Conservation (phyloP, 2,329 filamentous ascomycete species). For the Sporothrix brunneoviolacea region DNA sequence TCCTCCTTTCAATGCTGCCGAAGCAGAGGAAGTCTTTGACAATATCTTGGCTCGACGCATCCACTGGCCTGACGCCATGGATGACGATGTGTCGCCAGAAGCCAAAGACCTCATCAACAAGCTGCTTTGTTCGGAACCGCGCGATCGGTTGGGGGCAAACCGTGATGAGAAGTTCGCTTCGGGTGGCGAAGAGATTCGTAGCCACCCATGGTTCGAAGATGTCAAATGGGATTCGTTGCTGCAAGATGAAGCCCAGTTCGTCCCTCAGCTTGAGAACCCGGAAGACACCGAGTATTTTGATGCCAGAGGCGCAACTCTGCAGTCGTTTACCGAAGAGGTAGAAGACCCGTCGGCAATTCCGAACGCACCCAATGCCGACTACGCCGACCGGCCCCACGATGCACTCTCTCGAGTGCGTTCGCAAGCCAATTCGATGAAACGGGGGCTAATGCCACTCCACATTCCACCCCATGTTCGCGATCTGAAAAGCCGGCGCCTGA, state of each 20-base stretch:
- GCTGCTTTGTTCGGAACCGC: constrained; percentile 77
- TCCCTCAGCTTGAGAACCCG: constrained; percentile 84
- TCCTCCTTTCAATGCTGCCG: constrained; percentile 85
- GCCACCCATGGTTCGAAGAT: constrained; percentile 79
- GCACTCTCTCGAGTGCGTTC: constrained; percentile 83
- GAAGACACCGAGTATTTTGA: constrained; percentile 99
- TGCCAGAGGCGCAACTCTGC: constrained; percentile 78
- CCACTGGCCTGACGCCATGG: constrained; percentile 81
- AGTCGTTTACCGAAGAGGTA: constrained; percentile 88
- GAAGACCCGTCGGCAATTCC: constrained; percentile 80
- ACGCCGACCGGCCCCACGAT: constrained; percentile 86
- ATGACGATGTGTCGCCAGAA: constrained; percentile 73
- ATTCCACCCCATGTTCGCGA: constrained; percentile 96
- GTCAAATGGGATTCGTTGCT: constrained; percentile 85
- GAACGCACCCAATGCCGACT: constrained; percentile 61
- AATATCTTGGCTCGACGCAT: constrained; percentile 89
- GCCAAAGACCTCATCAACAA: constrained; percentile 93
- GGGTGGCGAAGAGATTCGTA: constrained; percentile 86
- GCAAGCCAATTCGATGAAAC: constrained; percentile 81
- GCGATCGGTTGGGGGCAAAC: constrained; percentile 78
- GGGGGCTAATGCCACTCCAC: constrained; percentile 87
- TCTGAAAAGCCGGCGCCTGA: constrained; percentile 76
- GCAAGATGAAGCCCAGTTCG: constrained; percentile 94
- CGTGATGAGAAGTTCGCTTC: constrained; percentile 71
- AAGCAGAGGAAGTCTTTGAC: constrained; percentile 90